phyloP scores from a whole-genome alignment of 176 grass and related monocot species.

The Dactylis glomerata region DNA sequence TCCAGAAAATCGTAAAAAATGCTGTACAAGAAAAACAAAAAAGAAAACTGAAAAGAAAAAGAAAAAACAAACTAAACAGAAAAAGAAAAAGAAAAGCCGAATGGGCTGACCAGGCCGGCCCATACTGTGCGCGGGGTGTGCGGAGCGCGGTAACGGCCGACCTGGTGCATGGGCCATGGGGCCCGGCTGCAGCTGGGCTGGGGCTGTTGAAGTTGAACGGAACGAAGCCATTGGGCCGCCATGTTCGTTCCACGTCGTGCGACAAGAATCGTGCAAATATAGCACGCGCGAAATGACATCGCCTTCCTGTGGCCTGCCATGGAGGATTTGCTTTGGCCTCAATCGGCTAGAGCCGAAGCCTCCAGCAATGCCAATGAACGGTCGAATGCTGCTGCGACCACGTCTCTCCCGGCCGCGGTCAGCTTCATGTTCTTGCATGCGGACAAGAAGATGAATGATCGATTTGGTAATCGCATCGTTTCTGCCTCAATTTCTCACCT shows the following conservation, averaged over 20 bases:
- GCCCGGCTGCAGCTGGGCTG: no score
- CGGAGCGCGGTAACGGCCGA: no score
- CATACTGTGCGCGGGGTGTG: no score
- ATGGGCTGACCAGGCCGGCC: no score
- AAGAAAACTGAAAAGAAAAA: no score
- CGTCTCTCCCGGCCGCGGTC: neutral
- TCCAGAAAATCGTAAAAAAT: no score
- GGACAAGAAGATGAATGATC: neutral
- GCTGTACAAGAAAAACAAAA: no score
- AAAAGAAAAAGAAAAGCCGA: no score
- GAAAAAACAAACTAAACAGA: no score
- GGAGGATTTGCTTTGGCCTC: constrained; percentile 5
- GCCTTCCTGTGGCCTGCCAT: neutral
- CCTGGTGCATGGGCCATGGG: no score
- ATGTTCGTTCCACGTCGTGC: neutral
- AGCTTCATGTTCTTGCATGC: neutral
- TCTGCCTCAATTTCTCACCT: neutral
- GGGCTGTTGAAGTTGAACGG: neutral
- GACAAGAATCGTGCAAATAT: neutral
- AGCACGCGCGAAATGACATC: neutral
- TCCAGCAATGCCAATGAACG: neutral
- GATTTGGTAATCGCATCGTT: neutral
- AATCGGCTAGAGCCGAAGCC: neutral
- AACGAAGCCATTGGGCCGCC: neutral
- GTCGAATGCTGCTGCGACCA: neutral